Evolutionary conservation across 257 asterid genomes (phyloP).

Genomic region (Capsicum chinense): DNA sequence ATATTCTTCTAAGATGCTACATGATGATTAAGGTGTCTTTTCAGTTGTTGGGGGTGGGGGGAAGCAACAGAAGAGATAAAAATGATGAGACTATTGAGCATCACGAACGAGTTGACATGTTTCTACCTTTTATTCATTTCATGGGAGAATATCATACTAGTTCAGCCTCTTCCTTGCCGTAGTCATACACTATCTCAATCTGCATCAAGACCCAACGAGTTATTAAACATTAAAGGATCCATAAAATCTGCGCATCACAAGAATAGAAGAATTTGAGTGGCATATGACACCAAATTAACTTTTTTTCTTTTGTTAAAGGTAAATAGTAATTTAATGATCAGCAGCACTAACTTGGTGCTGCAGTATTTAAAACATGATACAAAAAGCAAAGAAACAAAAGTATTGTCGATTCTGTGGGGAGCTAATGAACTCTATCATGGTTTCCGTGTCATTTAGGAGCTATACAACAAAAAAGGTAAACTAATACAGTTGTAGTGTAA

Average conservation of each 20-base stretch:
- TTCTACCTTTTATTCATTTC: slow-evolving; percentile 50
- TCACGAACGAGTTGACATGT: background rate
- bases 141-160: slow-evolving; percentile 40
- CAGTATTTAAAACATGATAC: background rate
- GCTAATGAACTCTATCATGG: background rate
- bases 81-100: background rate
- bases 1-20: background rate
- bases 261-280: background rate
- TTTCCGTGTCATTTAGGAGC: background rate
- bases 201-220: slow-evolving; percentile 43
- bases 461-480: too few species aligned
- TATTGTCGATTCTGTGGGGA: background rate
- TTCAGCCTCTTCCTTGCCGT: slow-evolving; percentile 74
- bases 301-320: background rate
- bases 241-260: background rate
- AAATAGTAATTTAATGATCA: background rate
- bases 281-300: background rate
- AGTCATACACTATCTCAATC: slow-evolving; percentile 86
- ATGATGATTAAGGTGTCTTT: background rate
- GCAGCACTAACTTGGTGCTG: background rate
- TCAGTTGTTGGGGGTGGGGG: background rate
- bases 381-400: slow-evolving; percentile 10
- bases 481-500: background rate
- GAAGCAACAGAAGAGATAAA: background rate
- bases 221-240: slow-evolving; percentile 19